Conservation (phyloP, 2,329 filamentous ascomycete species). For the Neocucurbitaria cava region DNA sequence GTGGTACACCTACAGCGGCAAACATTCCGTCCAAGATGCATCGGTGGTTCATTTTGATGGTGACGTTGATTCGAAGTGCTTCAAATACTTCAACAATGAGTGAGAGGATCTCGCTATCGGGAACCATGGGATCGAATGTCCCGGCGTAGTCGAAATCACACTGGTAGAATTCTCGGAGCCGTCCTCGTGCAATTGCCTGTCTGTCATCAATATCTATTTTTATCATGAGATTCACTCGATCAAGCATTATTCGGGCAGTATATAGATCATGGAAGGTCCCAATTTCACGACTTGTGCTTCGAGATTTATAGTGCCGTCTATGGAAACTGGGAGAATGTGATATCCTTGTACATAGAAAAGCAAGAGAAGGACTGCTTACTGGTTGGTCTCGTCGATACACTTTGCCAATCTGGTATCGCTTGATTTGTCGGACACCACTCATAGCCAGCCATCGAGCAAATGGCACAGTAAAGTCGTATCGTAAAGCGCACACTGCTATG, state of each 20-base stretch:
- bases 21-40: conserved; percentile 91
- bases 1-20: conserved; percentile 82
- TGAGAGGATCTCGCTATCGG: conserved; percentile 83
- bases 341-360: not conserved
- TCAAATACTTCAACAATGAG: conserved; percentile 85
- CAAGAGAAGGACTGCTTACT: not conserved
- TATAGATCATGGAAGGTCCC: too few species aligned
- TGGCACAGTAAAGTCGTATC: conserved; percentile 86
- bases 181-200: conserved; percentile 74
- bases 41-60: conserved; percentile 90
- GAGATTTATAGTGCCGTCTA: not conserved
- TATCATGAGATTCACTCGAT: too few species aligned
- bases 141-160: conserved; percentile 96
- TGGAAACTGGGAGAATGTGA: not conserved
- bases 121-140: conserved; percentile 83
- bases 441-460: conserved; percentile 91
- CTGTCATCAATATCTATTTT: not conserved
- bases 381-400: conserved; percentile 82
- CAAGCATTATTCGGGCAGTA: too few species aligned
- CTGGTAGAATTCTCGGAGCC: conserved; percentile 95
- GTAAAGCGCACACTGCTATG: conserved; percentile 73
- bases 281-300: too few species aligned
- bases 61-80: conserved; percentile 73
- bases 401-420: conserved; percentile 92
- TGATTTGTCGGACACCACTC: conserved; percentile 83